Percentiles rank a stretch among this genome's conserved stretches.
Evolutionary conservation across 345 rosid species (phyloP).

Genomic region (Excoecaria cochinchinensis): DNA sequence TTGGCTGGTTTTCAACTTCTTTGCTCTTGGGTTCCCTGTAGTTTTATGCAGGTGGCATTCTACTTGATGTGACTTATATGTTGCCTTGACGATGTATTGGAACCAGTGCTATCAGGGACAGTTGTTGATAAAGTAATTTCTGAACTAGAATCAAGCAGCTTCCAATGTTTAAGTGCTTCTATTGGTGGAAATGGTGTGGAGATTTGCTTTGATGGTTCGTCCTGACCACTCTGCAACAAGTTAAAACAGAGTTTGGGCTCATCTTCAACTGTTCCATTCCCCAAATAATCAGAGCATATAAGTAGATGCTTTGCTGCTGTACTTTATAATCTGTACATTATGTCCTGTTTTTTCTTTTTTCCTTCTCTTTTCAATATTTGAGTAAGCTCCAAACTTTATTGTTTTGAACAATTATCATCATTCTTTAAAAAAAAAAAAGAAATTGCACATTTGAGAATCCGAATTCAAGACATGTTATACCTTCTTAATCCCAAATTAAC

Average conservation of each 20-base stretch:
- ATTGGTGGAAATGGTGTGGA: constrained; percentile 84
- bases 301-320: not conserved
- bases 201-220: constrained; percentile 40
- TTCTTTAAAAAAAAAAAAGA: not conserved
- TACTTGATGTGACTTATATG: not conserved
- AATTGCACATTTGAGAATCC: too few relatives aligned
- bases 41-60: not conserved
- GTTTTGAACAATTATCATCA: not conserved
- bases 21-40: not conserved
- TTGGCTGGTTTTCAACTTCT: not conserved
- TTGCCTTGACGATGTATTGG: constrained; percentile 41
- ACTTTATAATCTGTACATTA: too few relatives aligned
- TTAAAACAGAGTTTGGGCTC: not conserved
- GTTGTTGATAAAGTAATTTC: constrained; percentile 56
- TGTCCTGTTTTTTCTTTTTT: too few relatives aligned
- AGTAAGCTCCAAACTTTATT: not conserved
- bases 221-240: constrained; percentile 25
- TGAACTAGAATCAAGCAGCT: constrained; percentile 76
- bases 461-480: too few relatives aligned
- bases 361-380: not conserved
- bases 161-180: constrained; percentile 72
- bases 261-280: not conserved
- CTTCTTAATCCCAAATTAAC: too few relatives aligned
- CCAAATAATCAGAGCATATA: not conserved
- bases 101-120: constrained; percentile 50